Conservation (phyloP, 179 eudicot genomes). For the Spergularia azorica region DNA sequence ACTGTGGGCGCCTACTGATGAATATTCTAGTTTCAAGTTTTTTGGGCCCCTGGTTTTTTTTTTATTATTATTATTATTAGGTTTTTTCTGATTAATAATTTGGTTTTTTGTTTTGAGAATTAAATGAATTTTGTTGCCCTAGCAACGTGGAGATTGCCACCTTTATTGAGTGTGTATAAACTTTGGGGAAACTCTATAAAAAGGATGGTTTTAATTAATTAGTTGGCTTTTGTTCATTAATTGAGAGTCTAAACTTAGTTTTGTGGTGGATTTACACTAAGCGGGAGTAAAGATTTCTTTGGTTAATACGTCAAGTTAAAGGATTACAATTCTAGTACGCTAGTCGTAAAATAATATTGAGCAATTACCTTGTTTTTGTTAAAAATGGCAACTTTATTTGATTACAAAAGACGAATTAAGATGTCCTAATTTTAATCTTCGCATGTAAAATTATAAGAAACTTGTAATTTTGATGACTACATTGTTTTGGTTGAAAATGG, state of each 20-base stretch:
- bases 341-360: background rate
- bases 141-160: slow-evolving; percentile 21
- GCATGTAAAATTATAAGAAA: too few species aligned
- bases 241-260: slow-evolving; percentile 14
- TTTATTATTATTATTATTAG: background rate
- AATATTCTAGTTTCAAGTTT: background rate
- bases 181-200: background rate
- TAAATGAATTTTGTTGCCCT: slow-evolving; percentile 11
- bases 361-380: background rate
- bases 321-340: background rate
- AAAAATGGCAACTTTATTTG: too few species aligned
- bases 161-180: background rate
- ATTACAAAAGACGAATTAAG: too few species aligned
- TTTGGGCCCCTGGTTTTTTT: slow-evolving; percentile 24
- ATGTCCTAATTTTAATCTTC: too few species aligned
- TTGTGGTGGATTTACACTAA: slow-evolving; percentile 22
- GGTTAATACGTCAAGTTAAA: slow-evolving; percentile 18
- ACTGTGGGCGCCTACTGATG: slow-evolving; percentile 26
- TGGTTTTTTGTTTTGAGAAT: background rate
- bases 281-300: slow-evolving; percentile 7
- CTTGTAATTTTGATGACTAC: too few species aligned
- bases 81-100: too few species aligned
- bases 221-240: slow-evolving; percentile 20
- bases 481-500: too few species aligned
- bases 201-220: slow-evolving; percentile 7